phyloP scores from a whole-genome alignment of 176 grass and related monocot genomes.

The Thinopyrum elongatum region DNA sequence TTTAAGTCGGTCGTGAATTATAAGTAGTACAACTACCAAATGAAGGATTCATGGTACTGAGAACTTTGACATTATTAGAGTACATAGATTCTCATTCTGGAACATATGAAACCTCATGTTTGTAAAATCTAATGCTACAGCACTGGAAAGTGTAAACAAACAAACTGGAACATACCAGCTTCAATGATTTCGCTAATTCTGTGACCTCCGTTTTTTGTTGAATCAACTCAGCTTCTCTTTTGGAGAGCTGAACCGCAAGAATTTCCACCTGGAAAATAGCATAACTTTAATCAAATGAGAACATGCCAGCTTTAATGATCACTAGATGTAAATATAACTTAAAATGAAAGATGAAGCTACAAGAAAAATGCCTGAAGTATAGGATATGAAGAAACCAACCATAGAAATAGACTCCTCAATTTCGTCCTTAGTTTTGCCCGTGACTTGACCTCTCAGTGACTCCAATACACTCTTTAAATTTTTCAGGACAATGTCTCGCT shows the following conservation, averaged over 20 bases:
- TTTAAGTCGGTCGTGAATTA: not conserved
- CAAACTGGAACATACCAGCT: constrained; percentile 44
- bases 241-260: constrained; percentile 74
- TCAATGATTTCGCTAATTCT: constrained; percentile 81
- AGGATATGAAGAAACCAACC: constrained; percentile 55
- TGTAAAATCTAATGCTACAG: not conserved
- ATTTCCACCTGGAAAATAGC: constrained; percentile 64
- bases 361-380: constrained; percentile 7
- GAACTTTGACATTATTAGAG: not conserved
- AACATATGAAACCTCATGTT: not conserved
- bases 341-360: not conserved
- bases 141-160: not conserved
- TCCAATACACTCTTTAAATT: constrained; percentile 77
- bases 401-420: constrained; percentile 77
- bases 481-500: constrained; percentile 78
- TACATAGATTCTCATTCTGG: constrained; percentile 6
- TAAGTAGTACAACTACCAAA: not conserved
- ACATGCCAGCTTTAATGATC: not conserved
- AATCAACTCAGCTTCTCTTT: constrained; percentile 88
- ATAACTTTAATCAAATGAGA: constrained; percentile 32
- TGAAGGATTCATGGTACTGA: constrained; percentile 4
- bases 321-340: not conserved
- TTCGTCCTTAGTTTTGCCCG: constrained; percentile 79
- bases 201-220: constrained; percentile 83
- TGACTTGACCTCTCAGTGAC: constrained; percentile 53